A percentile compares a stretch with the other conserved stretches of the same genome.
Evolutionary conservation across 495 filamentous ascomycete genomes (phyloP).

Genomic region (Xylaria palmicola): DNA sequence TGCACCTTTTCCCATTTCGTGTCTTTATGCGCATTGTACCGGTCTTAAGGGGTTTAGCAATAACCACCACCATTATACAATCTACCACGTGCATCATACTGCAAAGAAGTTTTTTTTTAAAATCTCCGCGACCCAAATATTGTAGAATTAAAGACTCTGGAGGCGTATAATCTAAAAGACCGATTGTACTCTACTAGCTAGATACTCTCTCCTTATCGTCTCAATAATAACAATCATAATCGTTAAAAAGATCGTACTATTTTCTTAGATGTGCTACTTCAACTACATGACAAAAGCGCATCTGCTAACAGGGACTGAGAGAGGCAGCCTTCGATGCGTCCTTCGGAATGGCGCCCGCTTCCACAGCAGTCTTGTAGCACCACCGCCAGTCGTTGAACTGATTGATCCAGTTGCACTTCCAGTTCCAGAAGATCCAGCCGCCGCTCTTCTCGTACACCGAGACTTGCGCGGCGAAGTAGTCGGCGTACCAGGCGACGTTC

Average conservation of each 20-base stretch:
- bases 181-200: no score
- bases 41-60: not conserved
- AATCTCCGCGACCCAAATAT: no score
- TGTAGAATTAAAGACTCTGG: no score
- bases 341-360: slow-evolving; percentile 48
- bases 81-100: no score
- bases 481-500: slow-evolving; percentile 49
- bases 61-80: not conserved
- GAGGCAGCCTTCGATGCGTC: slow-evolving; percentile 8
- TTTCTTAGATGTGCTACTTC: not conserved
- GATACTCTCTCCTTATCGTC: not conserved
- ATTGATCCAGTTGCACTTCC: slow-evolving; percentile 49
- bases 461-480: slow-evolving; percentile 59
- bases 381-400: slow-evolving; percentile 19
- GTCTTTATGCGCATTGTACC: not conserved
- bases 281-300: not conserved
- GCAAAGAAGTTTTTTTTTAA: no score
- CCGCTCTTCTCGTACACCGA: slow-evolving; percentile 52
- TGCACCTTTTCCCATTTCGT: not conserved
- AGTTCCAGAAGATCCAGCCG: slow-evolving; percentile 59
- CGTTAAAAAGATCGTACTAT: not conserved
- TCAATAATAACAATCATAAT: no score
- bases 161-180: no score
- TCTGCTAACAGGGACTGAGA: not conserved
- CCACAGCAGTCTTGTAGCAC: slow-evolving; percentile 40